phyloP scores from a whole-genome alignment of 2,329 filamentous ascomycete species.

The Aspergillus fijiensis region DNA sequence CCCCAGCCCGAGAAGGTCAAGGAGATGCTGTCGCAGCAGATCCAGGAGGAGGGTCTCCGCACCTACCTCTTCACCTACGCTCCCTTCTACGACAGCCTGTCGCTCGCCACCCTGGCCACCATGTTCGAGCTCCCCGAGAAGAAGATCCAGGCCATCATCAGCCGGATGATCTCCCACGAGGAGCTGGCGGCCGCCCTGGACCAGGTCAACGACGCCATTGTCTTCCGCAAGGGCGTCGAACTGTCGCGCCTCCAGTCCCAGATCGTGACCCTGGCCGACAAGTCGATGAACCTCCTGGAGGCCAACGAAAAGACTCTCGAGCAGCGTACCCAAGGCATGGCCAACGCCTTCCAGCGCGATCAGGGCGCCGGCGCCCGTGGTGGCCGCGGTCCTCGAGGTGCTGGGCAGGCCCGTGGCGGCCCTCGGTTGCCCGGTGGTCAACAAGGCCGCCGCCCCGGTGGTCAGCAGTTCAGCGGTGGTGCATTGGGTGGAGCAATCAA shows the following conservation, averaged over 20 bases:
- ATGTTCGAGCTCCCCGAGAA: slow-evolving; percentile 94
- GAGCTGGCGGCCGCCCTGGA: slow-evolving; percentile 94
- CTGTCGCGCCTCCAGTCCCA: slow-evolving; percentile 93
- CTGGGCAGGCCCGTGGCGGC: slow-evolving; percentile 40
- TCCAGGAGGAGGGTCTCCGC: slow-evolving; percentile 95
- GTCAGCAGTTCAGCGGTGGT: slow-evolving; percentile 52
- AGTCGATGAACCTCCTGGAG: slow-evolving; percentile 94
- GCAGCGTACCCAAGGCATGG: slow-evolving; percentile 92
- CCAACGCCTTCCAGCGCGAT: slow-evolving; percentile 92
- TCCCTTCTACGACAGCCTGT: slow-evolving; percentile 96
- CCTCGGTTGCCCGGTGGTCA: slow-evolving; percentile 40
- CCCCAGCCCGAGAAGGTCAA: slow-evolving; percentile 91
- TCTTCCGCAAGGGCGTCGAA: slow-evolving; percentile 99
- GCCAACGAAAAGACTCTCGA: slow-evolving; percentile 96
- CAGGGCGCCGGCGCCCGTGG: slow-evolving; percentile 70
- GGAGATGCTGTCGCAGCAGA: slow-evolving; percentile 94
- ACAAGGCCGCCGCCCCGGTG: slow-evolving; percentile 47
- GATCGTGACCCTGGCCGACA: slow-evolving; percentile 90
- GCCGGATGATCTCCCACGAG: slow-evolving; percentile 99
- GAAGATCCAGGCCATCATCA: slow-evolving; percentile 93
- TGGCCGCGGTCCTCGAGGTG: slow-evolving; percentile 54
- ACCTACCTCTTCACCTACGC: slow-evolving; percentile 99
- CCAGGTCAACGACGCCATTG: slow-evolving; percentile 94
- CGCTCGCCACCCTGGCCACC: slow-evolving; percentile 75
- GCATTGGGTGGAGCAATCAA: slow-evolving; percentile 53